A percentile compares a stretch with the other conserved stretches of the same genome.
phyloP scores from a whole-genome alignment of 495 filamentous ascomycete species.

The Endocarpon pusillum region DNA sequence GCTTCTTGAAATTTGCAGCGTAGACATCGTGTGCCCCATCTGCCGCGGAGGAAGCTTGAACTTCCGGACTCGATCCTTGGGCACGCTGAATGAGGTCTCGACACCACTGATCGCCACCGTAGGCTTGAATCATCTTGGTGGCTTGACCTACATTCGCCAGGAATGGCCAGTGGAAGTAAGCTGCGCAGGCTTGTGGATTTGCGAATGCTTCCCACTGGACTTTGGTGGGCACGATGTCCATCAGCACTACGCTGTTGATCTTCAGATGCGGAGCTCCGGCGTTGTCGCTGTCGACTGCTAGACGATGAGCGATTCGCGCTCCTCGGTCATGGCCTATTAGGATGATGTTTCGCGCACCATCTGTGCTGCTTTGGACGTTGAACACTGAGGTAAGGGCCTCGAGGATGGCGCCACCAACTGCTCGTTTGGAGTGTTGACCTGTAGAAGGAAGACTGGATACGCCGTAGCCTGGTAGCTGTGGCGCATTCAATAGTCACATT shows the following conservation, averaged over 20 bases:
- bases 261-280: constrained; percentile 10
- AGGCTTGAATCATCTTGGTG: constrained; percentile 24
- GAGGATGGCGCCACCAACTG: constrained; percentile 21
- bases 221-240: constrained; percentile 33
- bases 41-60: constrained; percentile 8
- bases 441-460: constrained; percentile 12
- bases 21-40: constrained; percentile 20
- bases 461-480: constrained; percentile 31
- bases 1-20: constrained; percentile 20
- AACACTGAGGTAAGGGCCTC: constrained; percentile 13
- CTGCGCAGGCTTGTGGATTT: constrained; percentile 11
- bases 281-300: constrained; percentile 26
- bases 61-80: constrained; percentile 10
- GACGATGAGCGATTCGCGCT: constrained; percentile 28
- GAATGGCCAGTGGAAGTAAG: constrained; percentile 33
- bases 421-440: constrained; percentile 17
- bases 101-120: constrained; percentile 23
- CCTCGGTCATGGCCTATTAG: constrained; percentile 31
- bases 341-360: constrained; percentile 10
- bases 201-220: constrained; percentile 20
- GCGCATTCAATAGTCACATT: constrained; percentile 11
- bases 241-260: constrained; percentile 17
- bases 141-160: constrained; percentile 29
- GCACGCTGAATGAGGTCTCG: constrained; percentile 15
- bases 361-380: background rate